Base-by-base conservation (phyloP, 306 rosid species). In the Inga oerstediana region DNA sequence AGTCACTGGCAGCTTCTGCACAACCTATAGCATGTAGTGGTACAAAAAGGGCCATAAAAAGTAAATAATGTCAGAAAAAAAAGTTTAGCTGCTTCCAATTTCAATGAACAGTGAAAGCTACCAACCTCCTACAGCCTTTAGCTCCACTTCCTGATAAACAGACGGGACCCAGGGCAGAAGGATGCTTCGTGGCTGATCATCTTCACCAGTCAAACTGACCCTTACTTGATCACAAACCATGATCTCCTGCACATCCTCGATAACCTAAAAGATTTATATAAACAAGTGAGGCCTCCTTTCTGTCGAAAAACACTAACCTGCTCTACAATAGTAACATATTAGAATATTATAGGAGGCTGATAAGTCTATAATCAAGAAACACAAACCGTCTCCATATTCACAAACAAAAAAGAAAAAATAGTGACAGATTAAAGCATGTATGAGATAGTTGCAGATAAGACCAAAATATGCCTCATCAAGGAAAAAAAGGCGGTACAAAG, bases 81-180 rank as follows among this genome's bases (percentile, higher is more conserved):
- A 27, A 80, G 72, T 58, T 45, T 77, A 67, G 74, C 61, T 65
- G 72, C 17, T 80, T 54, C 84, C 82, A 77, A 86, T 75, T 74
- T 66, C 79, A 86, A 85, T 78, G 82, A 49, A 77, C 37, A 79
- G 78, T 74, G 78, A 88, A 89, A 61, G 80, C 83, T 41, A 79
- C 90, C 79, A 66, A 95, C 99, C 99, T 90, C 99, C 99, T 34
- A 82, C 49, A 82, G 91, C 99, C 86, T 85, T 88, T 64, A 91
- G 93, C 85, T 91, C 90, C 80, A 84, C 88, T 88, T 91, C 99
- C 89, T 95, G 99, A 90, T 83, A 88, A 86, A 92, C 89, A 89
- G 85, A 84, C 61, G 96, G 93, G 77, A 86, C 90, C 99, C 99
- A 95, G 6, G 99, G 99, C 77, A 93, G 90, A 54, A 91, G 82